Base-by-base conservation (phyloP, 192 early-diverging fungal species). In the Physocladia obscura region DNA sequence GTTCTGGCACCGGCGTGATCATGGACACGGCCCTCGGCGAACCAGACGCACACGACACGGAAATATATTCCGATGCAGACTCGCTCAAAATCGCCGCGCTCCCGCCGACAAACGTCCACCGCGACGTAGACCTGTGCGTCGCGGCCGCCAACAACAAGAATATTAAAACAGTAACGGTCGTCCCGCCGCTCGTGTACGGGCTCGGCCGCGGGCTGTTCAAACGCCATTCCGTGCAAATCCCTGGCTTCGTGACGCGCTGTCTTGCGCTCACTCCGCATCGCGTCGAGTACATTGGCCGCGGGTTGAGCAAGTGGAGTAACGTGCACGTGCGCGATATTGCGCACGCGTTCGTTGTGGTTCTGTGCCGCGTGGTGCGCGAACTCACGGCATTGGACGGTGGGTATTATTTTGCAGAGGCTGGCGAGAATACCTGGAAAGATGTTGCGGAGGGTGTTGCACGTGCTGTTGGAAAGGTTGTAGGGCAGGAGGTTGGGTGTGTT, bases 1-100 rank as follows among this genome's bases (percentile, higher is more conserved):
- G 68, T n/a, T 58, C 51, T 39, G 77, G 77, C 2, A 71, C 69
- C 1, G 77, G 77, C 36, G 77, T 78, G 24, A 57, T 78, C 29
- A 49, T 60, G 58, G 76, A 78, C 48, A 29, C 49, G 19, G 67
- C 54, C 8, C 5, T 26, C 5, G 67, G 72, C 30, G 64, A 24
- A 35, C 27, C 55, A 11, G 54, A 68, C 5, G 57, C n/a, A 17
- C n/a, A n/a, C n/a, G n/a, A n/a, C n/a, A n/a, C n/a, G n/a, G n/a
- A n/a, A n/a, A 31, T 76, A 0, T 76, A 30, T 50, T 11, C 19
- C 0, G 74, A 73, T 47, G 27, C n/a, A 0, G 62, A 63, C 27
- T 29, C 47, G 29, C 31, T 44, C 13, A 17, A 22, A 24, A 50
- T 64, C 60, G 57, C 70, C 17, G 24, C 57, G 22, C 55, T 75